A percentile compares a stretch with the other conserved stretches of the same genome.
phyloP scores from a whole-genome alignment of 805 yeast species.

The Pichia heedii region DNA sequence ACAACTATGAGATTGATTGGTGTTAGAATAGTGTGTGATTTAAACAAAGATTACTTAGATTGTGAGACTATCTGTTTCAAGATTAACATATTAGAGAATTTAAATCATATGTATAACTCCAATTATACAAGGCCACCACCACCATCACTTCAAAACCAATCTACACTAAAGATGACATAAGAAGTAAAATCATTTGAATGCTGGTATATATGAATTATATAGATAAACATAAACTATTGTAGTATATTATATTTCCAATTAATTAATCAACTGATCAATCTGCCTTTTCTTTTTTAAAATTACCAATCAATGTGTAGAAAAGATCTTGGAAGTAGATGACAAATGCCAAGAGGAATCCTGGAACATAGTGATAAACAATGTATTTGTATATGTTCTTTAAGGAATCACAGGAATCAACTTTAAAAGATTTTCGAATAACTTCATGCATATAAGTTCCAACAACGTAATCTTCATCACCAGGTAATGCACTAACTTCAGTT shows the following conservation, averaged over 20 bases:
- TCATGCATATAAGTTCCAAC: slow-evolving; percentile 4
- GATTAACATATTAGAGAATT: slow-evolving; percentile 39
- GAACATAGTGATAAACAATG: slow-evolving; percentile 4
- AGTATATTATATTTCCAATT: neutral
- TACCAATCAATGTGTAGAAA: neutral
- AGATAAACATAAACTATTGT: no score
- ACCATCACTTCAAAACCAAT: slow-evolving; percentile 13
- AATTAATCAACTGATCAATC: neutral
- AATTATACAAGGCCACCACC: slow-evolving; percentile 30
- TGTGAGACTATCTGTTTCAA: slow-evolving; percentile 52
- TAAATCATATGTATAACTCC: slow-evolving; percentile 45
- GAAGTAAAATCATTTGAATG: no score
- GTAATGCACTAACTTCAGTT: neutral
- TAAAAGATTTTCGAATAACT: slow-evolving; percentile 1
- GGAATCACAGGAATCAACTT: neutral
- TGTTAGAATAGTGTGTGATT: slow-evolving; percentile 27
- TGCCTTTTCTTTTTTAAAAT: neutral
- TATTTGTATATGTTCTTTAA: neutral
- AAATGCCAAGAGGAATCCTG: slow-evolving; percentile 1
- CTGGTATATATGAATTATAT: neutral
- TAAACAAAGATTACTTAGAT: slow-evolving; percentile 44
- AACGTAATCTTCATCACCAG: slow-evolving; percentile 4
- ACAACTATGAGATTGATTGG: slow-evolving; percentile 60
- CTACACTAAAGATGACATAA: neutral
- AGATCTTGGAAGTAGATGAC: neutral